Conservation (phyloP, 345 rosid genomes). For the Ricinus communis region DNA sequence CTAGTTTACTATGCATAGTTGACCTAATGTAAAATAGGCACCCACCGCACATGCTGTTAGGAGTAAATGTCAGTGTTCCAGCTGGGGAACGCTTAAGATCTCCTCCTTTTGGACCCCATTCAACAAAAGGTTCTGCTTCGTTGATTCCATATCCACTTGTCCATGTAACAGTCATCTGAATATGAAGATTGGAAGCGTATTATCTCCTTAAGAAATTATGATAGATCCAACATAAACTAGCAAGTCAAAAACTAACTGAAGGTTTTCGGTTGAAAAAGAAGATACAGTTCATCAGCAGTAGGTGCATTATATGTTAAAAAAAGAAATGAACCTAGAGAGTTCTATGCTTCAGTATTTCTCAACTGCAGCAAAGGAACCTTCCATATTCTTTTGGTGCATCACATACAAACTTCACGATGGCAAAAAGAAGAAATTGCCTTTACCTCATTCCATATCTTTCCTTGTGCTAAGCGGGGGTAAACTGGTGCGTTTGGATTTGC, state of each 20-base stretch:
- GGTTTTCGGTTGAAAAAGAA: background rate
- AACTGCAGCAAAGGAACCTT: background rate
- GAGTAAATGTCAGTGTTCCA: constrained; percentile 57
- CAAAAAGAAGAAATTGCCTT: constrained; percentile 17
- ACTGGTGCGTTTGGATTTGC: constrained; percentile 66
- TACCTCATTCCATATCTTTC: constrained; percentile 74
- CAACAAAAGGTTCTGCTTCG: constrained; percentile 61
- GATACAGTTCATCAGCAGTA: background rate
- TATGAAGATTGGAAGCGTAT: background rate
- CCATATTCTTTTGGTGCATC: constrained; percentile 2
- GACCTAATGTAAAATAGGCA: constrained; percentile 5
- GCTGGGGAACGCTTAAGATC: constrained; percentile 46
- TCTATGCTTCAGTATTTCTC: background rate
- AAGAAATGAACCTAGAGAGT: background rate
- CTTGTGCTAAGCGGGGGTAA: constrained; percentile 69
- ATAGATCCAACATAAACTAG: background rate
- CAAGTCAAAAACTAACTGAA: background rate
- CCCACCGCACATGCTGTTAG: constrained; percentile 59
- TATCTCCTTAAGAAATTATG: background rate
- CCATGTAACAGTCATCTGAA: constrained; percentile 81
- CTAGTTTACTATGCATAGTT: background rate
- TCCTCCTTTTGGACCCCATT: constrained; percentile 61
- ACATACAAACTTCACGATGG: background rate
- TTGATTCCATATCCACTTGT: constrained; percentile 65
- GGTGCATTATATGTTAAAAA: background rate